Evolutionary conservation across 1,284 basidiomycete species (phyloP), one percentile per base, ranked within the genome.

Genomic region (Coniferiporia sulphurascens): DNA sequence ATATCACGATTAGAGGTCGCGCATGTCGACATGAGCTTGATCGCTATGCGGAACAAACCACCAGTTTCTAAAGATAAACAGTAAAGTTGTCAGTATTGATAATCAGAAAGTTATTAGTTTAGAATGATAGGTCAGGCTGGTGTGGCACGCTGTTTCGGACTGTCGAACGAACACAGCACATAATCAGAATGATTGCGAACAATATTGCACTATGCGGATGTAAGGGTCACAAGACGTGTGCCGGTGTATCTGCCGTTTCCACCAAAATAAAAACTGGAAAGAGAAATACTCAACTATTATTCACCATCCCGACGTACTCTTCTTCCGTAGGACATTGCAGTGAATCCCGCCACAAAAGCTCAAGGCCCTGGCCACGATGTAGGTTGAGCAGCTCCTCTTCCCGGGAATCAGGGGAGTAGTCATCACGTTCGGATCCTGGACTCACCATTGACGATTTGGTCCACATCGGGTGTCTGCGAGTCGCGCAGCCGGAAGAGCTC

Each of bases 21-120:
- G 63, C 87, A 91, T 0, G 92, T 93, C 90, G 95, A 95, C 93
- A 99, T 96, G 36, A 99, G 81, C 72, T 95, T 98, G 70, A 98
- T 84, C 0, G 92, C 94, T 53, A 99, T 87, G 12, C 96, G 79
- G 66, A 99, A 89, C 10, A 99, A 78, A 1, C 96, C 95, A 0
- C 97, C 96, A 0, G 96, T 99, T 73, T 99, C 96, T 97, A 69
- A 27, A 5, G 5, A 5, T 27, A 27, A 27, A 27, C 5, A 27
- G 27, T 27, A 27, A 27, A 27, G 5, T 27, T 3, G 27, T 27
- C 27, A 27, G 27, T 27, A 27, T 27, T 27, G 27, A 27, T 27
- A 27, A 27, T 3, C 27, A 27, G 27, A 27, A 27, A 27, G 27
- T 27, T 5, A 3, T 27, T 27, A 27, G 27, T 3, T 27, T 27